Evolutionary conservation across 31 red algal species (phyloP).

Genomic region (Asparagopsis taxiformis): DNA sequence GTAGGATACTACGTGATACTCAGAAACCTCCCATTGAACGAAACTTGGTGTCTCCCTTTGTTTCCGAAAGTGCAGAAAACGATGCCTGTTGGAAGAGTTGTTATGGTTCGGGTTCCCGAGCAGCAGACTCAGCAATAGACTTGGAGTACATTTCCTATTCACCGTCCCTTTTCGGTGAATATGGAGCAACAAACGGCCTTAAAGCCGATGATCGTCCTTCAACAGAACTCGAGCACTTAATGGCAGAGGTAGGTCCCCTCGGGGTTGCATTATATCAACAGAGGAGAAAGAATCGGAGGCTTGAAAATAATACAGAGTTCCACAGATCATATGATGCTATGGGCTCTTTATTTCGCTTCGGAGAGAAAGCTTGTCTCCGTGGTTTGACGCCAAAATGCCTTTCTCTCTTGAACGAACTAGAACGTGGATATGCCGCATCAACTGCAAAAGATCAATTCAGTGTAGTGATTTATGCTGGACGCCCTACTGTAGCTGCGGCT

Average conservation of each 20-base stretch:
- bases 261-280: constrained; percentile 41
- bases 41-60: constrained; percentile 34
- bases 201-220: not conserved
- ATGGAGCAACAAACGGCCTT: not conserved
- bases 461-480: constrained; percentile 54
- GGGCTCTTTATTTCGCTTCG: constrained; percentile 1
- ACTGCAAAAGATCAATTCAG: constrained; percentile 24
- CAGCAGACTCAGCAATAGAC: constrained; percentile 29
- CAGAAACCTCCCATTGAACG: constrained; percentile 37
- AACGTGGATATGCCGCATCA: constrained; percentile 44
- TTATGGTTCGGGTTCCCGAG: constrained; percentile 34
- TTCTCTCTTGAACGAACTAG: constrained; percentile 38
- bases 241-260: constrained; percentile 22
- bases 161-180: not conserved
- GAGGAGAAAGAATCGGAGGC: constrained; percentile 15
- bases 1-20: constrained; percentile 4
- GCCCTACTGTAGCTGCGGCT: constrained; percentile 35
- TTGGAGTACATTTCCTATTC: constrained; percentile 27
- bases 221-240: constrained; percentile 6
- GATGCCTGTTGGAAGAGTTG: constrained; percentile 36
- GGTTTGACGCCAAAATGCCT: constrained; percentile 40
- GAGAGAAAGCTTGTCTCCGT: constrained; percentile 3
- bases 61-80: not conserved
- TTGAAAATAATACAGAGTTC: not conserved
- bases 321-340: not conserved